Evolutionary conservation across 2,329 filamentous ascomycete species (phyloP).

Genomic region (Kalmusia sp.): DNA sequence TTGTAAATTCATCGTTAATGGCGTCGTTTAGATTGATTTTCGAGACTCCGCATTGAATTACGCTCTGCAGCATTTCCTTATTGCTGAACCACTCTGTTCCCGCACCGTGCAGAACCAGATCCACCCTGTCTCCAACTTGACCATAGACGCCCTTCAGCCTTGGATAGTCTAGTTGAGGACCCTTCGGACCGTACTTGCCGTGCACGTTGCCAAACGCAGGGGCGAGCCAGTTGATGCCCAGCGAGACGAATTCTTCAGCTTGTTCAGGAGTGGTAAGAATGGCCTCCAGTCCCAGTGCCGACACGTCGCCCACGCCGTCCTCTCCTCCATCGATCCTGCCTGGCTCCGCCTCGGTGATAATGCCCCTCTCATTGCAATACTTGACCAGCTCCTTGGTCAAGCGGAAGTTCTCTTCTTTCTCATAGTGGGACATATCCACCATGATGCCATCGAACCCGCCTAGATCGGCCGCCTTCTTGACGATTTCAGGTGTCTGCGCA

Average conservation of each 20-base stretch:
- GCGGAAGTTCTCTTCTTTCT: conserved; percentile 72
- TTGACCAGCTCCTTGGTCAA: conserved; percentile 68
- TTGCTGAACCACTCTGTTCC: conserved; percentile 59
- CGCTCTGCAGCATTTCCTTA: conserved; percentile 61
- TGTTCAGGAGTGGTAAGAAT: conserved; percentile 73
- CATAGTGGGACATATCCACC: conserved; percentile 77
- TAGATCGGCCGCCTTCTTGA: conserved; percentile 64
- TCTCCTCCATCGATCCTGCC: conserved; percentile 76
- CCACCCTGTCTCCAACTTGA: conserved; percentile 57
- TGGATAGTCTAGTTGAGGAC: conserved; percentile 55
- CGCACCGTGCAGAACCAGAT: conserved; percentile 65
- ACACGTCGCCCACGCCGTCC: conserved; percentile 74
- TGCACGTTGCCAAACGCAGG: conserved; percentile 81
- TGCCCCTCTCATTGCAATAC: conserved; percentile 70
- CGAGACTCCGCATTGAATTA: conserved; percentile 62
- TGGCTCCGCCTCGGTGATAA: conserved; percentile 74
- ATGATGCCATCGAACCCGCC: conserved; percentile 45
- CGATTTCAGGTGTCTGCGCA: conserved; percentile 68
- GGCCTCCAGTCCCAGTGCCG: conserved; percentile 61
- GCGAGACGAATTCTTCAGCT: conserved; percentile 72
- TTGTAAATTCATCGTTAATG: conserved; percentile 60
- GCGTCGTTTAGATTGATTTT: conserved; percentile 68
- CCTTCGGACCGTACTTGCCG: conserved; percentile 72
- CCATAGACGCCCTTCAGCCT: conserved; percentile 53
- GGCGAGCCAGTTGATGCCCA: conserved; percentile 76